Evolutionary conservation across 2,329 filamentous ascomycete species (phyloP).

Genomic region (Dendrostoma leiphaemia): DNA sequence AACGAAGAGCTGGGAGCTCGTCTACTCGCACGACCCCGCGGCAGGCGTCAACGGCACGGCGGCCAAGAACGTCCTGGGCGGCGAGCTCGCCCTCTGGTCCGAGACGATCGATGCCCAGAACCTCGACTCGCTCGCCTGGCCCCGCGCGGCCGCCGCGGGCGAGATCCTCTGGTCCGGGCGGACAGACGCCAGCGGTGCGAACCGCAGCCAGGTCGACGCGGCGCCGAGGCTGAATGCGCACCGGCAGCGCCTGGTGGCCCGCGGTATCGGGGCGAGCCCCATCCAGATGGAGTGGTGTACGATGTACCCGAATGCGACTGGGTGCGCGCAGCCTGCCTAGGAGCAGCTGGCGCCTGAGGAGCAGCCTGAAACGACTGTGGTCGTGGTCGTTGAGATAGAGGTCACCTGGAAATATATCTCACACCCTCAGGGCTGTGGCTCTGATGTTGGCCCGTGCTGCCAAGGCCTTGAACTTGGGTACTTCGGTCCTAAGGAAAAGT

Average conservation of each 20-base stretch:
- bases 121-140: slow-evolving; percentile 76
- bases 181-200: slow-evolving; percentile 62
- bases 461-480: too few species aligned
- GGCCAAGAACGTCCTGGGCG: slow-evolving; percentile 71
- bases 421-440: too few species aligned
- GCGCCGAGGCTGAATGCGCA: slow-evolving; percentile 70
- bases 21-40: slow-evolving; percentile 78
- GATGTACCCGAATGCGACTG: slow-evolving; percentile 52
- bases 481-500: not conserved
- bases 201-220: slow-evolving; percentile 69
- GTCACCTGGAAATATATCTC: not conserved
- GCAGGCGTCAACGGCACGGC: slow-evolving; percentile 58
- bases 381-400: not conserved
- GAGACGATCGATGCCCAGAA: slow-evolving; percentile 77
- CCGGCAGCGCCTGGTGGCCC: slow-evolving; percentile 70
- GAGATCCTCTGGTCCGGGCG: slow-evolving; percentile 80
- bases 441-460: too few species aligned
- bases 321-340: slow-evolving; percentile 34
- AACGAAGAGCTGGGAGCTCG: slow-evolving; percentile 75
- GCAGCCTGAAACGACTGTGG: not conserved
- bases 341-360: not conserved
- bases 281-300: slow-evolving; percentile 74
- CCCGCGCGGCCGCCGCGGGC: slow-evolving; percentile 68
- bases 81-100: slow-evolving; percentile 78
- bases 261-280: slow-evolving; percentile 61